These are phyloP conservation scores for Colletotrichum eremochloae DNA, from an alignment of 2,329 filamentous ascomycete species.

Conservation along the genomic window DNA sequence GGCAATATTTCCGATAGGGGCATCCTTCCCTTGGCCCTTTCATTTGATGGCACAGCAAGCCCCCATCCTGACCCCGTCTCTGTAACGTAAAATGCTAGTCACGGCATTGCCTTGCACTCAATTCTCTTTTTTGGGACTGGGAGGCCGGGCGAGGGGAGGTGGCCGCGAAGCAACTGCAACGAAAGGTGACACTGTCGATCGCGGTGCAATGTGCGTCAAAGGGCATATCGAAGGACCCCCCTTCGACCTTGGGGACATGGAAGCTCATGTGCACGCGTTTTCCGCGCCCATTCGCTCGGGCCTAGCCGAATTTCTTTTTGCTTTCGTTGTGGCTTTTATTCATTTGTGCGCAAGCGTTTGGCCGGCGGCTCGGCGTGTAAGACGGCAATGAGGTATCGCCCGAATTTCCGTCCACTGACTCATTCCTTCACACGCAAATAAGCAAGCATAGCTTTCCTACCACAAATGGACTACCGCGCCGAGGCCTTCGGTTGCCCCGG, in stretches of 20 bases:
- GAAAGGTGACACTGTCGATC: slow-evolving; percentile 20
- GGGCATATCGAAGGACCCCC: neutral
- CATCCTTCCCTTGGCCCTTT: slow-evolving; percentile 17
- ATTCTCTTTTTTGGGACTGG: neutral
- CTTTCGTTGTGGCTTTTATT: neutral
- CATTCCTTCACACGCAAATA: neutral
- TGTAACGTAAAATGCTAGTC: slow-evolving; percentile 22
- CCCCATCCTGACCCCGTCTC: slow-evolving; percentile 3
- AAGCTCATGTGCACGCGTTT: neutral
- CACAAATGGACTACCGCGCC: neutral
- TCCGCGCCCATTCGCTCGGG: too few relatives aligned
- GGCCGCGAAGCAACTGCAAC: neutral
- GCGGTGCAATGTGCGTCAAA: slow-evolving; percentile 5
- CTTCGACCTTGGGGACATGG: neutral
- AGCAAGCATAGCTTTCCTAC: neutral
- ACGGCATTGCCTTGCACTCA: slow-evolving; percentile 1
- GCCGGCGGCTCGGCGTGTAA: neutral
- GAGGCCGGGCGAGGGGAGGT: neutral
- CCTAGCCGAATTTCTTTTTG: neutral
- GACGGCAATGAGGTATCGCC: neutral
- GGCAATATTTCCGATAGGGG: slow-evolving; percentile 37
- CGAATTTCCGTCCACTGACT: slow-evolving; percentile 7
- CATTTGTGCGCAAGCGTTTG: neutral
- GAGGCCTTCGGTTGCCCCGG: neutral
- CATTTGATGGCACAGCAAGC: slow-evolving; percentile 13